Evolutionary conservation across 306 rosid species (phyloP), one percentile per base, ranked within the genome.

Genomic region (Macrotyloma uniflorum): DNA sequence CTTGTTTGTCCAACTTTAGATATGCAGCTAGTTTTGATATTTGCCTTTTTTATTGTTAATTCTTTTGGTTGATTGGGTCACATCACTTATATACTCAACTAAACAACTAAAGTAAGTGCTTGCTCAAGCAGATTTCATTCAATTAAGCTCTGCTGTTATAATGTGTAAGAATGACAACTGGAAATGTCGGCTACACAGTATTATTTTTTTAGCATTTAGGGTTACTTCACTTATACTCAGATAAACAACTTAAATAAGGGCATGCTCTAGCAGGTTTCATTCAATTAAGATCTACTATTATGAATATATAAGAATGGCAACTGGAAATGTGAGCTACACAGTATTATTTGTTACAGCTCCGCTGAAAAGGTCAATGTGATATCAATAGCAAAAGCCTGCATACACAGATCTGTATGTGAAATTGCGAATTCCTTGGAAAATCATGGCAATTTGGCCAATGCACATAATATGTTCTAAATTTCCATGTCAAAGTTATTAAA

Each of bases 11-110:
- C 38, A 58, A 23, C 59, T 32, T 40, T 70, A 75, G 42, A 62
- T 68, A 13, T 51, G 53, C 36, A 32, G 5, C 54, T 54, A 20
- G 24, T 38, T 70, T 49, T 45, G 45, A 20, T 28, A 46, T 46
- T 61, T 76, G 50, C 23, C 63, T 10, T 19, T 63, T 45, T 47
- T 69, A 61, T 8, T 40, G 7, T 20, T 53, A 55, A n/a, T 55
- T 79, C 9, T 74, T 79, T 58, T 72, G 32, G 36, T 35, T 64
- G 42, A 45, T 68, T 72, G 79, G 72, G 26, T 67, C 68, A 72
- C 38, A 23, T 67, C 68, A 72, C 38, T n/a, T 61, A 20, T 59
- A 7, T 22, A 23, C 24, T 76, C 24, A 26, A 30, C 49, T 50
- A 23, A 65, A 65, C 14, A 65, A 50, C 19, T 38, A 38, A 38